A percentile compares a stretch with the other conserved stretches of the same genome.
phyloP scores from a whole-genome alignment of 257 asterid species.

The Buddleja alternifolia region DNA sequence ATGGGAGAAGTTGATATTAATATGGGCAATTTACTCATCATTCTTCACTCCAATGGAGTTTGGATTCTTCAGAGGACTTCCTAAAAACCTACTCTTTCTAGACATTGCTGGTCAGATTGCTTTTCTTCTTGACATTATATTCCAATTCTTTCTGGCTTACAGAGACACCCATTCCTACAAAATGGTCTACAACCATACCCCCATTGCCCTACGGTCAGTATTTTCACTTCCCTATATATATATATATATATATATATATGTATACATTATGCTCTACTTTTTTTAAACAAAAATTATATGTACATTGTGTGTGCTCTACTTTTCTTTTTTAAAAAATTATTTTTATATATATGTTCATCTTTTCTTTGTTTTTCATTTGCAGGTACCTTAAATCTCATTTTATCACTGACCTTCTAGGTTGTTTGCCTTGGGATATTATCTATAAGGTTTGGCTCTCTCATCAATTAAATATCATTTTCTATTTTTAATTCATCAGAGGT shows the following conservation, averaged over 20 bases:
- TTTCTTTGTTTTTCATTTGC: conserved; percentile 15
- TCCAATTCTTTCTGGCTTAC: conserved; percentile 65
- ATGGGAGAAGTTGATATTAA: conserved; percentile 70
- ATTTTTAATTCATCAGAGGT: background rate
- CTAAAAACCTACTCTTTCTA: conserved; percentile 54
- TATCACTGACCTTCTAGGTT: conserved; percentile 54
- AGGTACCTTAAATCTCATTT: conserved; percentile 67
- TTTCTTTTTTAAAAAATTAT: background rate
- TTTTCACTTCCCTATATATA: background rate
- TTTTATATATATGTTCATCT: background rate
- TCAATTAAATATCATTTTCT: background rate
- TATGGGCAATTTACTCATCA: conserved; percentile 77
- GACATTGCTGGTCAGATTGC: conserved; percentile 73
- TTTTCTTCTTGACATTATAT: conserved; percentile 63
- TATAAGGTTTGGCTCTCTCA: conserved; percentile 49
- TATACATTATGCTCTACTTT: background rate
- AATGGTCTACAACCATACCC: conserved; percentile 57
- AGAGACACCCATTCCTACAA: conserved; percentile 67
- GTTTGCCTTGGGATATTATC: conserved; percentile 79
- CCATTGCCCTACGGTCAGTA: conserved; percentile 57
- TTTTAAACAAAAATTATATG: too few species aligned
- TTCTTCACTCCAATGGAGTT: conserved; percentile 82
- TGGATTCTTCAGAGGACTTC: conserved; percentile 79
- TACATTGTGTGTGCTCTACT: too few species aligned
- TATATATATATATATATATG: too few species aligned